These are phyloP conservation scores for Abortiporus biennis DNA, from an alignment of 1,284 basidiomycete genomes.

Conservation along the genomic window DNA sequence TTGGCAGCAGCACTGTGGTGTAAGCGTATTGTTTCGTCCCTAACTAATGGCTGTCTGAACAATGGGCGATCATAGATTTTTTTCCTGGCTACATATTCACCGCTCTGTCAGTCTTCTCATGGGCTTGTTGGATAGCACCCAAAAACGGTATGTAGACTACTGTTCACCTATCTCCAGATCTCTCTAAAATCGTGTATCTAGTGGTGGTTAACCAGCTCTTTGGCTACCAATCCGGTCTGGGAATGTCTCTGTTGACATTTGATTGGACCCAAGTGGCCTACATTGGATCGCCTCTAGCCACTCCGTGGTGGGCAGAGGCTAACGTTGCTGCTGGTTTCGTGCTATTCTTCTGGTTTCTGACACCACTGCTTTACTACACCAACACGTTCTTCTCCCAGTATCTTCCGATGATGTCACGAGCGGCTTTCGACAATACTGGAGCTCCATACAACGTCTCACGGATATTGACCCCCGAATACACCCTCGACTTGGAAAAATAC, in stretches of 20 bases:
- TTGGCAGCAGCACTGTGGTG: conserved; percentile 21
- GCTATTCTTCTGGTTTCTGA: conserved; percentile 51
- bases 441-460: conserved; percentile 43
- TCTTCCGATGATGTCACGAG: conserved; percentile 29
- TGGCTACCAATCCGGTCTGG: conserved; percentile 69
- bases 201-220: conserved; percentile 79
- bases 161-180: not conserved
- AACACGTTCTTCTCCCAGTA: conserved; percentile 34
- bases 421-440: conserved; percentile 36
- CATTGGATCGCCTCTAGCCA: conserved; percentile 25
- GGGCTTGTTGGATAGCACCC: conserved; percentile 59
- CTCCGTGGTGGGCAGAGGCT: conserved; percentile 26
- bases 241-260: conserved; percentile 54
- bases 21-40: conserved; percentile 32
- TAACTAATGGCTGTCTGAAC: conserved; percentile 16
- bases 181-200: conserved; percentile 1
- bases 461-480: conserved; percentile 37
- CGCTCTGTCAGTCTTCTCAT: conserved; percentile 40
- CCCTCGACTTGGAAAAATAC: conserved; percentile 22
- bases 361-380: conserved; percentile 46
- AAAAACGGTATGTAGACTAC: conserved; percentile 30
- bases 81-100: conserved; percentile 45
- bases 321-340: conserved; percentile 26
- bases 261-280: conserved; percentile 33
- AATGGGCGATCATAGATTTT: conserved; percentile 14